Percentiles rank a stretch among this genome's conserved stretches.
These are phyloP conservation scores for Ephemerocybe angulata DNA, from an alignment of 768 basidiomycete species.

Conservation along the genomic window DNA sequence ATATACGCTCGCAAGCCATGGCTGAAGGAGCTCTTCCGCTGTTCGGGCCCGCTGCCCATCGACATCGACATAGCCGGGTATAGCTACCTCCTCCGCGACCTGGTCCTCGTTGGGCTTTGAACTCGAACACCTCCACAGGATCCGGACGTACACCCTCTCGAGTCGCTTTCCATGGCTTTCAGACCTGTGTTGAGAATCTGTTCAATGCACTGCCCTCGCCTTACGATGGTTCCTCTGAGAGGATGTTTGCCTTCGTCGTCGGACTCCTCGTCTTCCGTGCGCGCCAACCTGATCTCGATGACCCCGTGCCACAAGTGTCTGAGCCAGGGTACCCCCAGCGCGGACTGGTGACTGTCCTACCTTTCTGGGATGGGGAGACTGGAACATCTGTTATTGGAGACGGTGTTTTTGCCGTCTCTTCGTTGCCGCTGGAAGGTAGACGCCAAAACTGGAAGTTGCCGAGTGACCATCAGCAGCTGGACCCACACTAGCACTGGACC, in stretches of 20 bases:
- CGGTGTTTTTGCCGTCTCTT: neutral
- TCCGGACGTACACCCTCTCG: neutral
- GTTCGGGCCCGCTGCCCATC: neutral
- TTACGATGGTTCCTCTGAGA: neutral
- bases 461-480: too few species aligned
- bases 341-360: neutral
- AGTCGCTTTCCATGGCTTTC: neutral
- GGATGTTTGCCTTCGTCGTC: neutral
- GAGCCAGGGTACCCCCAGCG: neutral
- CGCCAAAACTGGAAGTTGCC: too few species aligned
- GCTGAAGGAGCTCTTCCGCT: neutral
- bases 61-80: neutral
- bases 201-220: neutral
- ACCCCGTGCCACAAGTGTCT: neutral
- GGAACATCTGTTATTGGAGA: neutral
- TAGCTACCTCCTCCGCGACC: neutral
- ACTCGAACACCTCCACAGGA: neutral
- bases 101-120: neutral
- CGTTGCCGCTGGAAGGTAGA: neutral
- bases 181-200: neutral
- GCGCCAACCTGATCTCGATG: neutral
- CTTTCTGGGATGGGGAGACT: neutral
- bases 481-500: too few species aligned
- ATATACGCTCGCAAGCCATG: neutral
- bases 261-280: neutral